Base-by-base conservation (phyloP, 345 rosid genomes). In the Citrus australasica region DNA sequence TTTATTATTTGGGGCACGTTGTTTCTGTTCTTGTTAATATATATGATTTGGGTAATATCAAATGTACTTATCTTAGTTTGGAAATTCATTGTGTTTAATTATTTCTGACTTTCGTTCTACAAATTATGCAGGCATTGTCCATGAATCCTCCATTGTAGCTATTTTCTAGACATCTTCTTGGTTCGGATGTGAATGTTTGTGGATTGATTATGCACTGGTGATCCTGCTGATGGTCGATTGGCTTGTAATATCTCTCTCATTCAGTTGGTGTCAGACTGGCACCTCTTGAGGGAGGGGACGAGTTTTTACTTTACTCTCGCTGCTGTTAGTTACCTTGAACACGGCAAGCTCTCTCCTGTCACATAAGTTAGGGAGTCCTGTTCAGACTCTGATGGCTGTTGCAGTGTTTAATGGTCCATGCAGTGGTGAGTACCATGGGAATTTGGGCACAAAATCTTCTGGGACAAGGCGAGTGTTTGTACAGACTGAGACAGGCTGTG, bases 401-500 rank as follows among this genome's bases (percentile, higher is more conserved):
- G 79, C 87, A 27, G 84, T 84, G 32, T 83, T 83, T 55, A 88
- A 86, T 78, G 71, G 89, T 65, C 88, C 88, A 0, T 84, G 84
- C 35, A 76, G 81, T 65, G 84, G 88, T 22, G 92, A 87, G 24
- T 87, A 81, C 58, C 77, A 78, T 71, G 82, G 69, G 80, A 88
- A 82, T 65, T 82, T 74, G 37, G 82, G 81, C 56, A 75, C 60
- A 28, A 86, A 79, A 28, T 84, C 86, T 81, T 60, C 89, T 6
- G 91, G 89, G 24, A 62, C 88, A 53, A 87, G 90, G 78, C 83
- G 90, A 59, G 90, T 90, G 53, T 90, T 88, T 30, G 89, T 90
- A 64, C 92, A 90, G 70, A 88, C 94, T 3, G 94, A 90, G 79
- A 87, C 88, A 40, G 92, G 94, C 9, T 87, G 86, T 86, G 90